phyloP scores from a whole-genome alignment of 2,329 filamentous ascomycete species.

The Aspergillus tanneri region DNA sequence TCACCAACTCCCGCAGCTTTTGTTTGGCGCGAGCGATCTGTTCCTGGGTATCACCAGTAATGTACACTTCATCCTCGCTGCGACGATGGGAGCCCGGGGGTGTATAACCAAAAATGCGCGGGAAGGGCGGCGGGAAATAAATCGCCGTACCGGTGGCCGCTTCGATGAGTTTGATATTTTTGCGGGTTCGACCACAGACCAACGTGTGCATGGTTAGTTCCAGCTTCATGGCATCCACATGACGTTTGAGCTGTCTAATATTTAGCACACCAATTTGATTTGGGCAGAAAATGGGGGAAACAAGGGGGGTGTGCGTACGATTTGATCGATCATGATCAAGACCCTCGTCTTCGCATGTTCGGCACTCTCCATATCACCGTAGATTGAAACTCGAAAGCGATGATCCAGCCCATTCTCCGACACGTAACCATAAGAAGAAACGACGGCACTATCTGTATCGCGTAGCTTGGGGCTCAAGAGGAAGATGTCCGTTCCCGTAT shows the following conservation, averaged over 20 bases:
- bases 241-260: conserved; percentile 49
- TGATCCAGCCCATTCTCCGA: conserved; percentile 82
- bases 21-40: conserved; percentile 86
- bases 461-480: conserved; percentile 85
- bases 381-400: conserved; percentile 88
- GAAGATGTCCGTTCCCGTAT: conserved; percentile 95
- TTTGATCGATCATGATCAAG: conserved; percentile 93
- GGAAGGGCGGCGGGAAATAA: conserved; percentile 95
- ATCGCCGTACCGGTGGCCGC: conserved; percentile 94
- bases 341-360: conserved; percentile 97
- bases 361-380: conserved; percentile 89
- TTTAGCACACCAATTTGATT: conserved; percentile 23
- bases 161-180: conserved; percentile 98
- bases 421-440: conserved; percentile 72
- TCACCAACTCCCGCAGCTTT: conserved; percentile 82
- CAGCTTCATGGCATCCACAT: conserved; percentile 75
- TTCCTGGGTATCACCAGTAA: conserved; percentile 84
- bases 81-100: conserved; percentile 77
- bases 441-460: conserved; percentile 69
- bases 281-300: conserved; percentile 5
- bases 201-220: conserved; percentile 87
- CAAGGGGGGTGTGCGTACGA: conserved; percentile 55
- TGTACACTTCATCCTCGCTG: conserved; percentile 87
- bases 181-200: conserved; percentile 87
- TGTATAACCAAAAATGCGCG: conserved; percentile 84